Evolutionary conservation across 139 green algal species (phyloP).

Genomic region (Volvox africanus): DNA sequence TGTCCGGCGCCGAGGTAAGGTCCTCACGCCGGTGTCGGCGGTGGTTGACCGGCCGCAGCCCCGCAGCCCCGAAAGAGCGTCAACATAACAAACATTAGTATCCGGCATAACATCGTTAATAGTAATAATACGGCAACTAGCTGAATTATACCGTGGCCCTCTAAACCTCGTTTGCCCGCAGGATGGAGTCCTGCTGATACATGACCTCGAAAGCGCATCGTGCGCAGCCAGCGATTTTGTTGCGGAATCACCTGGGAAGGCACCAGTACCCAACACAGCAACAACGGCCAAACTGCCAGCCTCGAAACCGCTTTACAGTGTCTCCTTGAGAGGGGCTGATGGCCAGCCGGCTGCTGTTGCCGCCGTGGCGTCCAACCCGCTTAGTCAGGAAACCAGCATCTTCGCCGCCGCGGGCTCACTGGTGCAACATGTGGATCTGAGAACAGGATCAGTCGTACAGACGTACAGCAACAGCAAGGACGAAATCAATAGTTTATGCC

Average conservation of each 20-base stretch:
- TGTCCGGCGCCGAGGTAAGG: slow-evolving; percentile 46
- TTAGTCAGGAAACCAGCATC: background rate
- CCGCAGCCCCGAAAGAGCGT: background rate
- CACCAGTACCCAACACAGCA: background rate
- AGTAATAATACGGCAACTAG: too few species aligned
- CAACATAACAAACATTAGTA: background rate
- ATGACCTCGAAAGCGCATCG: slow-evolving; percentile 15
- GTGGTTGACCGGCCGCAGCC: background rate
- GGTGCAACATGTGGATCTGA: slow-evolving; percentile 21
- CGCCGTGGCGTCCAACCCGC: background rate
- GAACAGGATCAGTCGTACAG: slow-evolving; percentile 28
- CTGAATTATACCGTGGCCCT: too few species aligned
- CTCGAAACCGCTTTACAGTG: background rate
- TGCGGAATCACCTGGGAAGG: background rate
- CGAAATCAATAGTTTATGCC: slow-evolving; percentile 67
- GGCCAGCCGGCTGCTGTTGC: slow-evolving; percentile 1
- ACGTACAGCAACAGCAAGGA: slow-evolving; percentile 53
- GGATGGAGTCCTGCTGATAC: slow-evolving; percentile 25
- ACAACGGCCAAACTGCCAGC: background rate
- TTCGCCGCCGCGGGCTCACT: background rate
- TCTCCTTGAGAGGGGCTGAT: background rate
- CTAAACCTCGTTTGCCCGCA: background rate
- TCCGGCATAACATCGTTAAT: background rate
- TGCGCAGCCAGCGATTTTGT: background rate
- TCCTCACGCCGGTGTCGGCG: background rate